Evolutionary conservation across 495 filamentous ascomycete genomes (phyloP), one percentile per base, ranked within the genome.

Genomic region (Penicillium cosmopolitanum): DNA sequence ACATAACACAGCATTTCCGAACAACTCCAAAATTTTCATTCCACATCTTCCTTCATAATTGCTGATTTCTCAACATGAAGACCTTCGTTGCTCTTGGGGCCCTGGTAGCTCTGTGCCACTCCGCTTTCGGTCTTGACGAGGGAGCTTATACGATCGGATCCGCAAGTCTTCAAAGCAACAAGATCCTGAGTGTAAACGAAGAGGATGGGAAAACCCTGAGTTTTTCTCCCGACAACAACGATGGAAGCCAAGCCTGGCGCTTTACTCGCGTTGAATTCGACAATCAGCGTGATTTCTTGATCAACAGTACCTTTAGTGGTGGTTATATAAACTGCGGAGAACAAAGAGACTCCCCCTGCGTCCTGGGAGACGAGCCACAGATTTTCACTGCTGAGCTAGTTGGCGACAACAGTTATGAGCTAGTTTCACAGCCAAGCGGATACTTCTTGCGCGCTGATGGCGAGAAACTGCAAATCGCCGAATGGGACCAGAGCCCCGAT

Each of bases 41-140:
- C 8, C 28, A 6, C 28, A 31, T 31, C 6, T n/a, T 38, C 36
- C 36, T 4, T 38, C 12, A 4, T 44, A 16, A n/a, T 19, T 9
- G 18, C 1, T 25, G 12, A n/a, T 23, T 15, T n/a, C 10, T 28
- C 46, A 48, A 48, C 9, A 51, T 51, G 50, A 51, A 51, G 31
- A 18, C 50, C 3, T 18, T 35, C n/a, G 5, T 51, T 25, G 50
- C 50, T 18, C 50, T 51, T 18, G 50, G 50, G 4, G 50, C 33
- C 16, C 31, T 51, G 28, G 50, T 28, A 51, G 50, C 50, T 18
- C 28, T 51, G 11, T 51, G 25, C 28, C 50, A 51, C n/a, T 33
- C 50, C 6, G 50, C 31, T 12, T 21, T 51, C 15, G 9, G 25
- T 36, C 50, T 51, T 11, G 12, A 18, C 15, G 31, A 36, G 4